Conservation (phyloP, 208 protist species). For the Trypanosomatidae sp. region DNA sequence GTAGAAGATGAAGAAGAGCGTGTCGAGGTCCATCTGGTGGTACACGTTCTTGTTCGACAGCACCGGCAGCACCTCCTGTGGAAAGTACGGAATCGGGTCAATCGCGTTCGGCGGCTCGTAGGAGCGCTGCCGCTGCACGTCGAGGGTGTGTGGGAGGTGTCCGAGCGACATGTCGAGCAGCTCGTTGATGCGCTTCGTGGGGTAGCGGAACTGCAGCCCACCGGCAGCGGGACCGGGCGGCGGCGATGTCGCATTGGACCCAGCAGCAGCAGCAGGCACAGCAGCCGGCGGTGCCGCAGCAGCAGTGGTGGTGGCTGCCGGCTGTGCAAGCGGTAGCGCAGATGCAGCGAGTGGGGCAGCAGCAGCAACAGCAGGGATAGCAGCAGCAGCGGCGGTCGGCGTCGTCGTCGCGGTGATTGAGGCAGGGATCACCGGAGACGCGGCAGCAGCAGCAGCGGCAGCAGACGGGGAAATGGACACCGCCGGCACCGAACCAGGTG, state of each 20-base stretch:
- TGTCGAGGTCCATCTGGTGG: slow-evolving; percentile 97
- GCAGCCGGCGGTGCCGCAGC: slow-evolving; percentile 1
- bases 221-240: too few relatives aligned
- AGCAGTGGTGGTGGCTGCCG: neutral
- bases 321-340: too few relatives aligned
- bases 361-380: too few relatives aligned
- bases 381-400: too few relatives aligned
- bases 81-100: slow-evolving; percentile 81
- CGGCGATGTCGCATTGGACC: slow-evolving; percentile 11
- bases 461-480: too few relatives aligned
- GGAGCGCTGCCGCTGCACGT: slow-evolving; percentile 77
- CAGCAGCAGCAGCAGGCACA: slow-evolving; percentile 7
- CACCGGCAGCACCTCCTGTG: slow-evolving; percentile 71
- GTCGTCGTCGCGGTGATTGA: too few relatives aligned
- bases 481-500: too few relatives aligned
- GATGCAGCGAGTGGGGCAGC: too few relatives aligned
- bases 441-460: too few relatives aligned
- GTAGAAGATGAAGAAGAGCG: slow-evolving; percentile 99
- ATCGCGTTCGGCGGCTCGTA: slow-evolving; percentile 89
- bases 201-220: too few relatives aligned
- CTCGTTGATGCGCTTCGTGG: slow-evolving; percentile 37
- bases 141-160: slow-evolving; percentile 83
- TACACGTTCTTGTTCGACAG: slow-evolving; percentile 92
- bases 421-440: too few relatives aligned
- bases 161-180: slow-evolving; percentile 89